Evolutionary conservation across 306 rosid species (phyloP).

Genomic region (Vigna angularis): DNA sequence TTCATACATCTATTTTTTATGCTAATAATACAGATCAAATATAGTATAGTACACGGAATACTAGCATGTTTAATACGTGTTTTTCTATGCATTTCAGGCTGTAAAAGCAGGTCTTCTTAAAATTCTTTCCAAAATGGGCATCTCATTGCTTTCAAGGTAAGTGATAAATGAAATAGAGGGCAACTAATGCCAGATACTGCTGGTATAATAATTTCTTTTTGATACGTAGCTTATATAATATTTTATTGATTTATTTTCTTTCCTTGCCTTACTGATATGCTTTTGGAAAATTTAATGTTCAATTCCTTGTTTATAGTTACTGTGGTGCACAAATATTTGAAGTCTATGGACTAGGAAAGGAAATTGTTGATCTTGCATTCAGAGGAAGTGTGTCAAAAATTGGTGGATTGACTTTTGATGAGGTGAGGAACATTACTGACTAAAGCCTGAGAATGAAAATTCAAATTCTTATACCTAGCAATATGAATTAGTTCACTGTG

Average conservation of each 20-base stretch:
- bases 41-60: conserved; percentile 1
- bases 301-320: conserved; percentile 65
- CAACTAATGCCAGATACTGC: neutral
- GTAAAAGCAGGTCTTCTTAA: conserved; percentile 93
- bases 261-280: conserved; percentile 24
- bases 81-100: conserved; percentile 67
- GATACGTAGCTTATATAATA: conserved; percentile 25
- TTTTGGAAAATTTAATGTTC: conserved; percentile 44
- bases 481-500: conserved; percentile 26
- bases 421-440: conserved; percentile 63
- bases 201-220: neutral
- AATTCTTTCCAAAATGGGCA: conserved; percentile 98
- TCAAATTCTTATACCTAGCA: conserved; percentile 16
- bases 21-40: conserved; percentile 22
- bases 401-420: conserved; percentile 98
- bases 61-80: conserved; percentile 3
- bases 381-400: conserved; percentile 88
- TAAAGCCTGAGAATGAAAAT: conserved; percentile 39
- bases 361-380: conserved; percentile 89
- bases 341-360: conserved; percentile 91
- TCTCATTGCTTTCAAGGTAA: conserved; percentile 95
- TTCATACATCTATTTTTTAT: neutral
- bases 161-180: conserved; percentile 20
- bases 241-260: conserved; percentile 27
- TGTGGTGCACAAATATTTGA: conserved; percentile 99